These are phyloP conservation scores for Vitis rupestris DNA, from an alignment of 164 flowering plant species.

Conservation along the genomic window DNA sequence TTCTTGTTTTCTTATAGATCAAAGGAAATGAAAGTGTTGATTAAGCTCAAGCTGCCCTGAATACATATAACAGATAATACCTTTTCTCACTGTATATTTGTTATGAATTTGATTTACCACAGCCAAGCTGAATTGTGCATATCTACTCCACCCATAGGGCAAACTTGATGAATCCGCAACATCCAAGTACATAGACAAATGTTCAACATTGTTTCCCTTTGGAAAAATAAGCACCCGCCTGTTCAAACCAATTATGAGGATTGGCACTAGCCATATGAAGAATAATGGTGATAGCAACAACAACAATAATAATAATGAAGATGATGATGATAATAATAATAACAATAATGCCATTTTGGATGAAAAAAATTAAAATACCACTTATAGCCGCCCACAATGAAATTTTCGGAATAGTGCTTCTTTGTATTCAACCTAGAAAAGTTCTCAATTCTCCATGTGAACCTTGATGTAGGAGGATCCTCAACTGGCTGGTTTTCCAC, in stretches of 20 bases:
- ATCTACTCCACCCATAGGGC: conserved; percentile 69
- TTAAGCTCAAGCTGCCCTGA: too few species aligned
- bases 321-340: not conserved
- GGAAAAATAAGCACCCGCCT: conserved; percentile 74
- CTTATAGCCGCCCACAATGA: conserved; percentile 59
- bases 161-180: conserved; percentile 59
- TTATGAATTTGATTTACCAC: conserved; percentile 54
- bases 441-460: conserved; percentile 73
- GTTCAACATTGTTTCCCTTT: conserved; percentile 63
- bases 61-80: conserved; percentile 19
- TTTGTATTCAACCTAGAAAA: conserved; percentile 51
- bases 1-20: too few species aligned
- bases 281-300: not conserved
- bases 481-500: conserved; percentile 53
- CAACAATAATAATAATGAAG: not conserved
- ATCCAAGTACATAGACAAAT: conserved; percentile 66
- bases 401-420: conserved; percentile 61
- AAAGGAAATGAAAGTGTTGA: too few species aligned
- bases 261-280: too few species aligned
- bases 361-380: conserved; percentile 40
- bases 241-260: conserved; percentile 12
- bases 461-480: conserved; percentile 55
- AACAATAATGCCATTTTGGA: not conserved
- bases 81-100: conserved; percentile 51
- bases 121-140: conserved; percentile 58